Conservation (phyloP, 306 rosid species). For the Boehmeria nivea region DNA sequence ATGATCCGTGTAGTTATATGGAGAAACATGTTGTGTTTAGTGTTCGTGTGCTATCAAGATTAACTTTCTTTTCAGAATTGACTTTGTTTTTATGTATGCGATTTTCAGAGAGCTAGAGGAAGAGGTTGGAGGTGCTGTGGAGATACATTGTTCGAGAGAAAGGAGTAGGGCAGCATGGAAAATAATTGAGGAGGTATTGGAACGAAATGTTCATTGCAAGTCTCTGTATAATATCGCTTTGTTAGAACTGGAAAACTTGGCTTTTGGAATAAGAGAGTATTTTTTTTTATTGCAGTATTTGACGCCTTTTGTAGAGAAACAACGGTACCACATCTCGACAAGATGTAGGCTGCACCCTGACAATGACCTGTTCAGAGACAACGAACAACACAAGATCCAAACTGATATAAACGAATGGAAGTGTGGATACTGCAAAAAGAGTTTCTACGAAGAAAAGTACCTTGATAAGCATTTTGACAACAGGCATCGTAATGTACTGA, state of each 20-base stretch:
- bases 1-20: no score
- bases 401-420: constrained; percentile 72
- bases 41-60: constrained; percentile 5
- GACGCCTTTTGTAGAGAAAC: constrained; percentile 72
- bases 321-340: constrained; percentile 49
- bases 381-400: constrained; percentile 75
- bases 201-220: not conserved
- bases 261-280: not conserved
- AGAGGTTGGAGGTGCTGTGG: constrained; percentile 38
- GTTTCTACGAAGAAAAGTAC: constrained; percentile 72
- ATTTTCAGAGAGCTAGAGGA: constrained; percentile 34
- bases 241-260: constrained; percentile 5
- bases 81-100: not conserved
- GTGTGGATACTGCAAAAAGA: constrained; percentile 92
- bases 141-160: constrained; percentile 84
- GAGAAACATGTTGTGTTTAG: not conserved
- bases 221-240: not conserved
- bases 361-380: constrained; percentile 78
- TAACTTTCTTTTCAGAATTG: not conserved
- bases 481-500: constrained; percentile 60
- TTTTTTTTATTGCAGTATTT: constrained; percentile 50
- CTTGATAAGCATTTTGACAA: constrained; percentile 74
- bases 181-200: constrained; percentile 59
- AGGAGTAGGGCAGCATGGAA: constrained; percentile 80
- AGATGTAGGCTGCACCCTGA: constrained; percentile 70